Evolutionary conservation across 2,329 filamentous ascomycete genomes (phyloP).

Genomic region (Chaetomium sp.): DNA sequence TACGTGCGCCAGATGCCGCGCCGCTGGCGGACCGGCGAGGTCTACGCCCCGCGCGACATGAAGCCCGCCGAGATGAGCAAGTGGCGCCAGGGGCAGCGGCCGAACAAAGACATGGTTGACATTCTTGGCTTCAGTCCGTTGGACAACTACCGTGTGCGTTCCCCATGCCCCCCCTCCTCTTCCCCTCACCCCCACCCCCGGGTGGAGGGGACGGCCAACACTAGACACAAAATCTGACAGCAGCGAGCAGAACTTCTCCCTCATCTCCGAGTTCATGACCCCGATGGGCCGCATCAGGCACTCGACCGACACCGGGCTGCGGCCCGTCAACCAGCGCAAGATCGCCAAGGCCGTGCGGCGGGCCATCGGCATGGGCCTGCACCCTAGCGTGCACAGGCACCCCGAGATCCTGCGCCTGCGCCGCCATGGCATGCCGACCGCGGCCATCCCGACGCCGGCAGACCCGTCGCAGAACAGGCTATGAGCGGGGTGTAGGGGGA

Average conservation of each 20-base stretch:
- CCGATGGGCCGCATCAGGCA: conserved; percentile 83
- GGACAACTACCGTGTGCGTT: conserved; percentile 79
- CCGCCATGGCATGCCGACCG: not conserved
- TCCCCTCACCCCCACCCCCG: too few relatives aligned
- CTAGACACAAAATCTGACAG: not conserved
- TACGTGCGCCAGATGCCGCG: conserved; percentile 68
- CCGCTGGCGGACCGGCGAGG: conserved; percentile 74
- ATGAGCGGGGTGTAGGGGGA: not conserved
- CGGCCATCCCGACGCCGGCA: conserved; percentile 8
- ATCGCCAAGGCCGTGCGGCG: conserved; percentile 90
- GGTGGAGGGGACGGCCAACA: not conserved
- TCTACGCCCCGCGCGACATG: conserved; percentile 90
- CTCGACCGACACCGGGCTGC: conserved; percentile 72
- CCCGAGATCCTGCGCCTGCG: conserved; percentile 68
- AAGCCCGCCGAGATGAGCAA: conserved; percentile 76
- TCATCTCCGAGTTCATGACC: conserved; percentile 88
- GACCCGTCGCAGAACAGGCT: conserved; percentile 10
- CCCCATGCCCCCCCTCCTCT: not conserved
- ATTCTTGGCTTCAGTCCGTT: conserved; percentile 76
- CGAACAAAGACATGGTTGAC: conserved; percentile 74
- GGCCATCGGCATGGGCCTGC: conserved; percentile 84
- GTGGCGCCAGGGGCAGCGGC: conserved; percentile 64
- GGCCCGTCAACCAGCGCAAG: conserved; percentile 87
- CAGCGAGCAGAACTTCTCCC: conserved; percentile 74
- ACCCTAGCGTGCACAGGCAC: conserved; percentile 88